phyloP scores from a whole-genome alignment of 2,329 filamentous ascomycete genomes.

The Ceratocystis colombiana region DNA sequence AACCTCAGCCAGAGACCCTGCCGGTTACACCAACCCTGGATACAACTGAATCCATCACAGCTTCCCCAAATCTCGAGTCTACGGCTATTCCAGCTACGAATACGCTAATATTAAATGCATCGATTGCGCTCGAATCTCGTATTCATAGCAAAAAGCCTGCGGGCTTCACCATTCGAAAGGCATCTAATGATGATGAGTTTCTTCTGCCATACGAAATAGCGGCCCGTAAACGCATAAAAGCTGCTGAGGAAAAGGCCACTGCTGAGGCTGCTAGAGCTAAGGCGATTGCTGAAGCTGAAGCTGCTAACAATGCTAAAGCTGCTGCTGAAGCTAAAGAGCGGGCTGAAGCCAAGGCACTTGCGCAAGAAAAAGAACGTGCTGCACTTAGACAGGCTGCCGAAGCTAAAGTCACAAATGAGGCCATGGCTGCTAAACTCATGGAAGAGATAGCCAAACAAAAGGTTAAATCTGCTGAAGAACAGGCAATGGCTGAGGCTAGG shows the following conservation, averaged over 20 bases:
- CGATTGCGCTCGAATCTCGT: neutral
- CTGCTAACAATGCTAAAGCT: neutral
- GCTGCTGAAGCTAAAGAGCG: neutral
- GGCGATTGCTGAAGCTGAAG: neutral
- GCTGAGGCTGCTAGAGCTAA: neutral
- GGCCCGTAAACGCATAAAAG: slow-evolving; percentile 4
- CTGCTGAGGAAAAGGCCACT: slow-evolving; percentile 2
- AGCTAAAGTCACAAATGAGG: neutral
- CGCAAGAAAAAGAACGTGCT: neutral
- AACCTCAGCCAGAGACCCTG: neutral
- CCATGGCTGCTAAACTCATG: neutral
- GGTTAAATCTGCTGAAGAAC: neutral
- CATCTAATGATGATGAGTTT: slow-evolving; percentile 18
- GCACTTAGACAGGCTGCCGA: neutral
- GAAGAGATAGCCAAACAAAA: neutral
- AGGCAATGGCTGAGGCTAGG: neutral
- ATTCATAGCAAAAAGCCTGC: neutral
- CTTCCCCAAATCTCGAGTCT: neutral
- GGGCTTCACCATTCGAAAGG: slow-evolving; percentile 18
- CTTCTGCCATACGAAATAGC: slow-evolving; percentile 19
- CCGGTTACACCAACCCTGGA: neutral
- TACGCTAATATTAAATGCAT: neutral
- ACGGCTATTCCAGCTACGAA: neutral
- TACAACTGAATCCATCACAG: neutral
- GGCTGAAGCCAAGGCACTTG: neutral